Base-by-base conservation (phyloP, 768 basidiomycete genomes). In the Boletus pseudo-olivaceus region DNA sequence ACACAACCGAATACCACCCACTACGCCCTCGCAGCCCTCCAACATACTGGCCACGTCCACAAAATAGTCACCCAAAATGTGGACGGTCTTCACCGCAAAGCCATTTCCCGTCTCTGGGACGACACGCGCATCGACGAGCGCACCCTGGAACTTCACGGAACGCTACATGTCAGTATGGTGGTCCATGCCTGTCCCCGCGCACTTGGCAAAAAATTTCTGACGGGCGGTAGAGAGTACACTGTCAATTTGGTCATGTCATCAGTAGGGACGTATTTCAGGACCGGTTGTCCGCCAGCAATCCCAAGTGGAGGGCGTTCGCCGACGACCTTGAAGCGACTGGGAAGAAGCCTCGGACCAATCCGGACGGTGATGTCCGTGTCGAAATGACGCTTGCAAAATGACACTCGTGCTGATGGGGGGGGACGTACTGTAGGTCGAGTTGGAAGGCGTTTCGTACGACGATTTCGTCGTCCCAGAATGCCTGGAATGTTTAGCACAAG, bases 81-180 rank as follows among this genome's bases (percentile, higher is more conserved):
- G n/a, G 96, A 98, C 64, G 94, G 93, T 2, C 81, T 98, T 7
- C 95, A 98, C 64, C 85, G 85, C 48, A 92, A 90, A 71, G 90
- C 92, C 8, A 71, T 89, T 19, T 53, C 70, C 34, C 71, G 72
- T 65, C 76, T 79, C 55, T 73, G 69, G 72, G 71, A 65, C 56
- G 72, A 67, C 49, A 65, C 64, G n/a, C 65, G 60, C 20, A 65
- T 72, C 68, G 46, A 72, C 58, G 49, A 68, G 59, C 67, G 72
- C 26, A 84, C 93, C 41, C 74, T 97, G 23, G 92, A 96, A 67
- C 79, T 98, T 8, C 94, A 98, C 67, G 94, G 94, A 19, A 91
- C 87, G 17, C 70, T 98, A 11, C 89, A 91, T 70, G 91, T 92
- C 58, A 49, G 77, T 69, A 46, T 49, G n/a, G 5, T 23, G 11